Evolutionary conservation across 768 basidiomycete species (phyloP).

Genomic region (Hygrophorus russula): DNA sequence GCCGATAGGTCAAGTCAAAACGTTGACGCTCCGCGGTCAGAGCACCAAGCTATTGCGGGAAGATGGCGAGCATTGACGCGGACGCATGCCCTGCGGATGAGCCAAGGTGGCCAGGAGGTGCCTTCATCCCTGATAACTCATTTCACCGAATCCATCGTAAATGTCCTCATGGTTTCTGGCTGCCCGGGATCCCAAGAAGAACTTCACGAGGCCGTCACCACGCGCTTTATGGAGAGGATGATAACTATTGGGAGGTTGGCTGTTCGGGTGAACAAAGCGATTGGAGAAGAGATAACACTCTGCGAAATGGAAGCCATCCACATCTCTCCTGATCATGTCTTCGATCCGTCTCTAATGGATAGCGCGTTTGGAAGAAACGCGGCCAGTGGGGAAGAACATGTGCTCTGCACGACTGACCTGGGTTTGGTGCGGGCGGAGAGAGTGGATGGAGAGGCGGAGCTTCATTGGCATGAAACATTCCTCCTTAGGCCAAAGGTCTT

Average conservation of each 20-base stretch:
- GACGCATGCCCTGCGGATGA: slow-evolving; percentile 29
- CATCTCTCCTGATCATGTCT: slow-evolving; percentile 28
- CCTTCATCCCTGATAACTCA: slow-evolving; percentile 18
- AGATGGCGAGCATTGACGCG: slow-evolving; percentile 47
- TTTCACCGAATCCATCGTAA: slow-evolving; percentile 29
- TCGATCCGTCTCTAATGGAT: slow-evolving; percentile 32
- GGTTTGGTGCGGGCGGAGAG: slow-evolving; percentile 31
- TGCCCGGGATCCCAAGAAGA: slow-evolving; percentile 17
- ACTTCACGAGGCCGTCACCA: slow-evolving; percentile 26
- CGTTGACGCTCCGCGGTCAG: slow-evolving; percentile 14
- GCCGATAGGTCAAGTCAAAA: not conserved
- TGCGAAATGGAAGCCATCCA: slow-evolving; percentile 45
- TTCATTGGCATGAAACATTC: slow-evolving; percentile 34
- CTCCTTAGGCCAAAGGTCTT: slow-evolving; percentile 48
- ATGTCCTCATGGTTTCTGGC: slow-evolving; percentile 30
- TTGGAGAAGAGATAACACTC: slow-evolving; percentile 47
- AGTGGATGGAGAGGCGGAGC: slow-evolving; percentile 16
- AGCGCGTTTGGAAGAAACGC: slow-evolving; percentile 21
- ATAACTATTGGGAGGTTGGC: slow-evolving; percentile 31
- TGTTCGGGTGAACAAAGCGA: slow-evolving; percentile 40
- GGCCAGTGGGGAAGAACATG: slow-evolving; percentile 4
- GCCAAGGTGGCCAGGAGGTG: slow-evolving; percentile 19
- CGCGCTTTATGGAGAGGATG: slow-evolving; percentile 33
- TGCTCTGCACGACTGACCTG: slow-evolving; percentile 49
- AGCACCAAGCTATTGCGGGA: slow-evolving; percentile 41